phyloP scores from a whole-genome alignment of 2,329 filamentous ascomycete genomes.

The Mycogone perniciosa region DNA sequence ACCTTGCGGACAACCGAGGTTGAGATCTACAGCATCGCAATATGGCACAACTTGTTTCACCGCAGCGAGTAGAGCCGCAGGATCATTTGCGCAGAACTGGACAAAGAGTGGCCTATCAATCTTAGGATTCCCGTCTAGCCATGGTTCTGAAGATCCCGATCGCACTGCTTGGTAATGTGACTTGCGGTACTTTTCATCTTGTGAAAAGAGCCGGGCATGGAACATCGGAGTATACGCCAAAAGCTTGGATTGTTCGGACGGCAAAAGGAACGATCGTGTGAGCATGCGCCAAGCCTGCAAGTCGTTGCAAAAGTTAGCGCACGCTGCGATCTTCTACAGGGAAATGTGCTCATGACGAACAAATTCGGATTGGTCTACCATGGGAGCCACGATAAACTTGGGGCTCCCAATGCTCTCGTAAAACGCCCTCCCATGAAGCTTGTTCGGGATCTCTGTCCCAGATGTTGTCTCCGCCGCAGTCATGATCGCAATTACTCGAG shows the following conservation, averaged over 20 bases:
- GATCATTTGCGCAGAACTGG: constrained; percentile 91
- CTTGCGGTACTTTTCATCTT: constrained; percentile 68
- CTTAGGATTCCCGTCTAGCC: constrained; percentile 79
- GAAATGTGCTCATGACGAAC: constrained; percentile 45
- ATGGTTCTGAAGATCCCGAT: constrained; percentile 34
- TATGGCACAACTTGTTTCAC: constrained; percentile 74
- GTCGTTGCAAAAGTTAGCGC: constrained; percentile 7
- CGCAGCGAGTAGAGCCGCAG: constrained; percentile 70
- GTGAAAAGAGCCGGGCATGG: constrained; percentile 81
- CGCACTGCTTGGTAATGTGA: constrained; percentile 70
- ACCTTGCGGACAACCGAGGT: constrained; percentile 91
- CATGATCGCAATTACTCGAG: constrained; percentile 27
- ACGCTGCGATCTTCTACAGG: not conserved
- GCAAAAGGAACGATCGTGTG: constrained; percentile 80
- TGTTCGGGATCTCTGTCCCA: constrained; percentile 32
- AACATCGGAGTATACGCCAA: constrained; percentile 95
- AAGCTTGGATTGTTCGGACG: constrained; percentile 56
- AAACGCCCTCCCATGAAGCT: constrained; percentile 79
- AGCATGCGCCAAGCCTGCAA: constrained; percentile 89
- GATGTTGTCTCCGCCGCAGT: constrained; percentile 17
- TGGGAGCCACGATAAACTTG: constrained; percentile 85
- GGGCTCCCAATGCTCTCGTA: constrained; percentile 93
- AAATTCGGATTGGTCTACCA: constrained; percentile 98
- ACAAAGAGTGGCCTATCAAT: constrained; percentile 88
- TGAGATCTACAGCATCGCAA: constrained; percentile 93